phyloP scores from a whole-genome alignment of 192 early-diverging fungal species.

The Umbelopsis sp. region DNA sequence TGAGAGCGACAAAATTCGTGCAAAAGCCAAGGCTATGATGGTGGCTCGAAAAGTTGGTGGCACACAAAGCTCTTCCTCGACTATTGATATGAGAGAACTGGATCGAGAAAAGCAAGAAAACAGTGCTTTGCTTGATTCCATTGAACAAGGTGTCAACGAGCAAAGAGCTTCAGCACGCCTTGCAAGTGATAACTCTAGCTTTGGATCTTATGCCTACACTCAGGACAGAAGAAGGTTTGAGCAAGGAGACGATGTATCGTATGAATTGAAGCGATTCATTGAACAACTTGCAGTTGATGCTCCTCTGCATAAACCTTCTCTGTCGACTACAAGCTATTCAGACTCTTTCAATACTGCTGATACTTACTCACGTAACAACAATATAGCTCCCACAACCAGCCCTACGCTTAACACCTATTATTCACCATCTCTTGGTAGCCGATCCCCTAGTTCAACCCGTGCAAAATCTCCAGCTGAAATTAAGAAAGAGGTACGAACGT shows the following conservation, averaged over 20 bases:
- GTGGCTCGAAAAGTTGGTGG: constrained; percentile 53
- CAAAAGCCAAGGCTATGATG: constrained; percentile 54
- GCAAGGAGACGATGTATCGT: constrained; percentile 23
- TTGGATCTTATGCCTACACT: constrained; percentile 28
- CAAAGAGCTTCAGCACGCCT: constrained; percentile 19
- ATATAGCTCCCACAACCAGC: background rate
- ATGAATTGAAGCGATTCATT: constrained; percentile 35
- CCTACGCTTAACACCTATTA: background rate
- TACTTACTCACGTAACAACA: background rate
- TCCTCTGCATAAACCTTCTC: background rate
- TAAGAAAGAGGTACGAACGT: constrained; percentile 32
- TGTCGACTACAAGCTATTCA: background rate
- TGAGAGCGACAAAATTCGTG: constrained; percentile 52
- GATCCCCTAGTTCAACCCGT: constrained; percentile 14
- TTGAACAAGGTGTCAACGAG: constrained; percentile 18
- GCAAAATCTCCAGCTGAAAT: constrained; percentile 41
- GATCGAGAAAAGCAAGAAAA: constrained; percentile 28
- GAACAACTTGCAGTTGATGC: constrained; percentile 21
- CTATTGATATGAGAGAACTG: constrained; percentile 20
- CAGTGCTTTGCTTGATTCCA: constrained; percentile 20
- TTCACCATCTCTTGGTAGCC: background rate
- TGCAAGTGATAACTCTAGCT: constrained; percentile 33
- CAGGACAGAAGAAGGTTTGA: constrained; percentile 35
- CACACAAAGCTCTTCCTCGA: constrained; percentile 37
- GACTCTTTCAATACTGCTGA: background rate